Conservation (phyloP, 768 basidiomycete genomes). For the Russula foetens region DNA sequence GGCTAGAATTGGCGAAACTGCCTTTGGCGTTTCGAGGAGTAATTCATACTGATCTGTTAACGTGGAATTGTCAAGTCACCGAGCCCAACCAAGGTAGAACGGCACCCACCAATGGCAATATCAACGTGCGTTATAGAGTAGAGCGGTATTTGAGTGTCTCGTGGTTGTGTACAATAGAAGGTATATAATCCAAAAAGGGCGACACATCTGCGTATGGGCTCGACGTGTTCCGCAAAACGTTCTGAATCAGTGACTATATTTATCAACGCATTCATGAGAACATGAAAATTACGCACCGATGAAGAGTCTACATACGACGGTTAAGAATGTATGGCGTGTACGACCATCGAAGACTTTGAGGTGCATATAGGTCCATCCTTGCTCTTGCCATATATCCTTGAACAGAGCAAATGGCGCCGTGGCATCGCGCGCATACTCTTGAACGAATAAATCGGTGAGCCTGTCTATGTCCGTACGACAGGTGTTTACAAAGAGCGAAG, state of each 20-base stretch:
- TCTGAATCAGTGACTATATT: constrained; percentile 33
- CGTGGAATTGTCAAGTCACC: not conserved
- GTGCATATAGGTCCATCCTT: constrained; percentile 72
- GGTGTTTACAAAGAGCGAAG: constrained; percentile 58
- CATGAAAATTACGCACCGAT: constrained; percentile 39
- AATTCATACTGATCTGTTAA: constrained; percentile 47
- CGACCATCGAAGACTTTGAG: constrained; percentile 65
- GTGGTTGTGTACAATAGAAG: constrained; percentile 62
- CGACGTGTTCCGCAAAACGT: constrained; percentile 39
- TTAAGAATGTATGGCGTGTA: constrained; percentile 55
- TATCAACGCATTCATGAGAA: not conserved
- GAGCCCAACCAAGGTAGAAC: constrained; percentile 31
- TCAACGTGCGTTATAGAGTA: constrained; percentile 45
- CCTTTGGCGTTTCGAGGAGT: constrained; percentile 41
- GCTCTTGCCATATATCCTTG: constrained; percentile 56
- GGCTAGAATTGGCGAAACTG: constrained; percentile 38
- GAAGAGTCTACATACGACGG: constrained; percentile 53
- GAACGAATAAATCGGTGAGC: constrained; percentile 45
- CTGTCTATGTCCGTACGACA: constrained; percentile 55
- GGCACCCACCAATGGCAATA: constrained; percentile 35
- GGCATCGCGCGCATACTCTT: constrained; percentile 32
- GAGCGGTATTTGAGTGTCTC: constrained; percentile 42
- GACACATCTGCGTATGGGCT: constrained; percentile 46
- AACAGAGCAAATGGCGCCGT: constrained; percentile 57
- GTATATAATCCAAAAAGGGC: constrained; percentile 66